Base-by-base conservation (phyloP, 345 rosid species). In the Orychophragmus violaceus region DNA sequence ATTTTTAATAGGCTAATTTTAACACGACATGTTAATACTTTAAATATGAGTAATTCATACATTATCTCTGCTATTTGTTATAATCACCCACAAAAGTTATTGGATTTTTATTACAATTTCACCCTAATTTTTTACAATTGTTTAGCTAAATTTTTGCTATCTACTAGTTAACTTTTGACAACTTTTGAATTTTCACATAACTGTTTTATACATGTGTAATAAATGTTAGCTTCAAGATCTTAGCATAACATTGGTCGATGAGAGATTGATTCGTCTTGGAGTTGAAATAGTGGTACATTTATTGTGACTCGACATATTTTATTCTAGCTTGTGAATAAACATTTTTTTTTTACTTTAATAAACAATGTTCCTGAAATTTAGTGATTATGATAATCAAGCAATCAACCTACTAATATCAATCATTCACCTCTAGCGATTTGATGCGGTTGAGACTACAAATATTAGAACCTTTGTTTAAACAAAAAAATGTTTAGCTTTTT, bases 361-460 rank as follows among this genome's bases (percentile, higher is more conserved):
- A 52, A 21, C 27, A 10, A 52, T 35, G n/a, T 27, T 17, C 41
- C 55, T 71, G 17, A 46, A 46, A 63, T 63, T 55, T 45, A 64
- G 70, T 63, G 59, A 64, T n/a, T 57, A 46, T 4, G 53, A 56
- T 36, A 56, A 63, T 64, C 64, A 25, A 10, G 23, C 55, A n/a
- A 44, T 53, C 57, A 49, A 64, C 71, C 76, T 64, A 72, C 53
- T 48, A 62, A 56, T 62, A 33, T 71, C 76, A 56, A 71, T 71
- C 76, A 71, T 46, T 58, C 46, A 53, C 56, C 62, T 62, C 53
- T 64, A 13, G 13, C 58, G 50, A 63, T 55, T 71, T 55, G 58
- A 61, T 70, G 68, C 35, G 4, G 8, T n/a, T 51, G 28, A 60
- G 52, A 45, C 32, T 55, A 46, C 14, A 33, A n/a, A n/a, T 39